Conservation (phyloP, 2,329 filamentous ascomycete species). For the Fusarium temperatum region DNA sequence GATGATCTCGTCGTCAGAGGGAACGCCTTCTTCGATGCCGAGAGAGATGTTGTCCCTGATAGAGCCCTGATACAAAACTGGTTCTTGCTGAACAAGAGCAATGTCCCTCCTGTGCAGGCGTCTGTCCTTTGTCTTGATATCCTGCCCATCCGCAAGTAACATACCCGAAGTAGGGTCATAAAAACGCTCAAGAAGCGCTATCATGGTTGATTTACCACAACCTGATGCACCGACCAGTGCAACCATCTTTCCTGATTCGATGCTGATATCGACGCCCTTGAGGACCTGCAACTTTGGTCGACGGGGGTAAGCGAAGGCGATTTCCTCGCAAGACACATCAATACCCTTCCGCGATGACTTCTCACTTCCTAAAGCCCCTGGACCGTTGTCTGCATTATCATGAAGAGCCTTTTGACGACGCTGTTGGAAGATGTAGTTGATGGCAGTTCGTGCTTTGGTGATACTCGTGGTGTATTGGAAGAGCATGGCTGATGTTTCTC, state of each 20-base stretch:
- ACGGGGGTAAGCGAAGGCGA: conserved; percentile 67
- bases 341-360: conserved; percentile 39
- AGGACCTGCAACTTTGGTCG: conserved; percentile 49
- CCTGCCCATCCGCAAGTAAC: conserved; percentile 42
- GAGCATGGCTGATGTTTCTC: conserved; percentile 52
- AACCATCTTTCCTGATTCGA: conserved; percentile 58
- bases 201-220: conserved; percentile 68
- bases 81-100: conserved; percentile 54
- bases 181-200: conserved; percentile 60
- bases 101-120: conserved; percentile 47
- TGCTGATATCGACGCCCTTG: conserved; percentile 51
- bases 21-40: conserved; percentile 49
- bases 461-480: conserved; percentile 61
- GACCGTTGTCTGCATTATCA: conserved; percentile 42
- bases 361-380: neutral
- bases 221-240: conserved; percentile 67
- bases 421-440: conserved; percentile 59
- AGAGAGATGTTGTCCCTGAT: conserved; percentile 65
- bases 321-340: conserved; percentile 58
- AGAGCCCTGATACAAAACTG: conserved; percentile 57
- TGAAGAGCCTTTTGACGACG: conserved; percentile 44
- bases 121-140: conserved; percentile 45
- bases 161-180: conserved; percentile 49
- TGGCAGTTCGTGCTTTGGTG: conserved; percentile 58
- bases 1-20: conserved; percentile 52